phyloP scores from a whole-genome alignment of 2,329 filamentous ascomycete genomes.

The Penicillium sp. region DNA sequence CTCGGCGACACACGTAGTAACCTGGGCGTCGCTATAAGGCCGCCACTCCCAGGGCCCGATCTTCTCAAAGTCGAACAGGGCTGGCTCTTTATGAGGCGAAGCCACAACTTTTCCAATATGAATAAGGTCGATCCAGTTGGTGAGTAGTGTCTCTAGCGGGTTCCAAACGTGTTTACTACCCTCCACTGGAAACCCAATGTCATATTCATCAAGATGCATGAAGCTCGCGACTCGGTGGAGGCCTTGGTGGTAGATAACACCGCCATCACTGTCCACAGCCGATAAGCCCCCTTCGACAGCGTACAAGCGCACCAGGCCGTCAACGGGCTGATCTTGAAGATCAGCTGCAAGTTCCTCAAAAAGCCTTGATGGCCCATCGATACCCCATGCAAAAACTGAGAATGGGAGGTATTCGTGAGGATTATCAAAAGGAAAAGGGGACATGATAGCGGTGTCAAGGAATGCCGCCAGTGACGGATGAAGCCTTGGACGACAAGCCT shows the following conservation, averaged over 20 bases:
- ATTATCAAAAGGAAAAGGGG: conserved; percentile 7
- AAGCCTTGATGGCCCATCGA: conserved; percentile 6
- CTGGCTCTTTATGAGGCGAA: conserved; percentile 17
- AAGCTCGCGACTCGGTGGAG: conserved; percentile 12
- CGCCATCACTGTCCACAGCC: conserved; percentile 18
- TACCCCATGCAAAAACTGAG: conserved; percentile 26
- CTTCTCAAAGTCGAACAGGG: conserved; percentile 18
- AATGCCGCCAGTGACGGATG: conserved; percentile 26
- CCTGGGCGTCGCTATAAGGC: conserved; percentile 30
- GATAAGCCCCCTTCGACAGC: conserved; percentile 9
- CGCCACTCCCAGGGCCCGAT: conserved; percentile 32
- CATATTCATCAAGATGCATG: conserved; percentile 8
- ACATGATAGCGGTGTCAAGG: conserved; percentile 16
- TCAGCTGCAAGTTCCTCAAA: conserved; percentile 23
- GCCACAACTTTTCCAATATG: conserved; percentile 18
- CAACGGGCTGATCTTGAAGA: conserved; percentile 17
- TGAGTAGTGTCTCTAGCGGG: conserved; percentile 24
- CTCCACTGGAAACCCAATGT: conserved; percentile 17
- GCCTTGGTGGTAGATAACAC: conserved; percentile 31
- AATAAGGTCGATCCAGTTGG: conserved; percentile 25
- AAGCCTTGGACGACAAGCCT: conserved; percentile 21
- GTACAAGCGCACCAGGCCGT: conserved; percentile 27
- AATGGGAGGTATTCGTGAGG: conserved; percentile 4
- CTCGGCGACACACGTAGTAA: conserved; percentile 21
- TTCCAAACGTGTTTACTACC: conserved; percentile 20